Conservation (phyloP, 2,329 filamentous ascomycete genomes). For the Colletotrichum somersetense region DNA sequence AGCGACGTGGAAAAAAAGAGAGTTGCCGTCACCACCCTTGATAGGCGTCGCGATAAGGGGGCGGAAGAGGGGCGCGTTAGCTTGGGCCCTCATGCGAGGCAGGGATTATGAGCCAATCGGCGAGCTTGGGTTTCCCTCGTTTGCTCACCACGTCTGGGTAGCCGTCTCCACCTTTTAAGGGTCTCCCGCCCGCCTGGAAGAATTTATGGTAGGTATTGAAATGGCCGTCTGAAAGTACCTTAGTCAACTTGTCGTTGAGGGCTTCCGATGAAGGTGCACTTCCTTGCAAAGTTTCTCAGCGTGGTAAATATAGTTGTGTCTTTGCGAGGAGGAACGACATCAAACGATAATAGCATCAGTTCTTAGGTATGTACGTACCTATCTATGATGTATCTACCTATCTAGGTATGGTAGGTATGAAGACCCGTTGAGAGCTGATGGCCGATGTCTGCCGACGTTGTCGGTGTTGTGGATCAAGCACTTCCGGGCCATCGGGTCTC, state of each 20-base stretch:
- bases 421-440: background rate
- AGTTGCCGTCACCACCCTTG: slow-evolving; percentile 32
- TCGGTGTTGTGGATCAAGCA: background rate
- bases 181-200: background rate
- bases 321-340: background rate
- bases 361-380: no score
- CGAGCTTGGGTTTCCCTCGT: slow-evolving; percentile 9
- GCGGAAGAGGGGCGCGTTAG: slow-evolving; percentile 37
- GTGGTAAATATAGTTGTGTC: background rate
- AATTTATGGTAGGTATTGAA: background rate
- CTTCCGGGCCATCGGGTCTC: background rate
- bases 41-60: slow-evolving; percentile 38
- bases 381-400: no score
- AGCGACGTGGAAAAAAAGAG: slow-evolving; percentile 30
- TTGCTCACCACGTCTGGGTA: slow-evolving; percentile 10
- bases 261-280: background rate
- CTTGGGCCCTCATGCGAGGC: slow-evolving; percentile 12
- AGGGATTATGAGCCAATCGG: slow-evolving; percentile 32
- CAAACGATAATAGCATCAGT: background rate
- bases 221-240: background rate
- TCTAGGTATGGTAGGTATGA: no score
- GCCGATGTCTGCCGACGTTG: background rate
- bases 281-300: background rate
- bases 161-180: slow-evolving; percentile 15
- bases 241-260: background rate